Evolutionary conservation across 495 filamentous ascomycete species (phyloP).

Genomic region (Talaromyces trachyspermus): DNA sequence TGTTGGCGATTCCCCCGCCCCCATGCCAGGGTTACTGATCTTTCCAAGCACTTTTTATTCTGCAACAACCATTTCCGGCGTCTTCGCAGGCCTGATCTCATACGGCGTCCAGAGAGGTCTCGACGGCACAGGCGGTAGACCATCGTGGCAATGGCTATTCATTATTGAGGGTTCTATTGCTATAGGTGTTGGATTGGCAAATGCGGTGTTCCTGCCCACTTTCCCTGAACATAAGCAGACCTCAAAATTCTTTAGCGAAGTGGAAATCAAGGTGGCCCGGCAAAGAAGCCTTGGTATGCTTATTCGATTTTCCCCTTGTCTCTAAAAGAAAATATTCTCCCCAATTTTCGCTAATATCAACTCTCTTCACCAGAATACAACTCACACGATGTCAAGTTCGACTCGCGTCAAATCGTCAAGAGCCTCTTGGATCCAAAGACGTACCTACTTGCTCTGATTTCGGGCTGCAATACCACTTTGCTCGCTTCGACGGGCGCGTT

Average conservation of each 20-base stretch:
- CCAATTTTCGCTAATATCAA: too few relatives aligned
- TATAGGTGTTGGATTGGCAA: background rate
- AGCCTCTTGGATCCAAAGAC: background rate
- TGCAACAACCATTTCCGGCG: constrained; percentile 9
- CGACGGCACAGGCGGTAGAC: constrained; percentile 5
- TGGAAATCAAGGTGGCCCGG: background rate
- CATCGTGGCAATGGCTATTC: constrained; percentile 13
- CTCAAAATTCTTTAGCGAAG: background rate
- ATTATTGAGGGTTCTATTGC: constrained; percentile 9
- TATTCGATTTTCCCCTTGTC: too few relatives aligned
- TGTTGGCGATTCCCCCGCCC: too few relatives aligned
- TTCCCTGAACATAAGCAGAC: background rate
- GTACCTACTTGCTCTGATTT: background rate
- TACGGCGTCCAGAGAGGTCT: constrained; percentile 9
- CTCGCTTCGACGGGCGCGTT: background rate
- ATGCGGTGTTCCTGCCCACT: background rate
- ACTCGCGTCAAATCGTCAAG: background rate
- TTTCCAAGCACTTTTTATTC: background rate
- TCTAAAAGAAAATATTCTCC: too few relatives aligned
- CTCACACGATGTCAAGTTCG: background rate
- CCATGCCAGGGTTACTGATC: too few relatives aligned
- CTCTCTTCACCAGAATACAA: too few relatives aligned
- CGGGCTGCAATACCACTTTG: background rate
- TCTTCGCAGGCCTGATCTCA: constrained; percentile 9
- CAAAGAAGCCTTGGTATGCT: background rate